phyloP scores from a whole-genome alignment of 345 rosid species.

The Excoecaria agallocha region DNA sequence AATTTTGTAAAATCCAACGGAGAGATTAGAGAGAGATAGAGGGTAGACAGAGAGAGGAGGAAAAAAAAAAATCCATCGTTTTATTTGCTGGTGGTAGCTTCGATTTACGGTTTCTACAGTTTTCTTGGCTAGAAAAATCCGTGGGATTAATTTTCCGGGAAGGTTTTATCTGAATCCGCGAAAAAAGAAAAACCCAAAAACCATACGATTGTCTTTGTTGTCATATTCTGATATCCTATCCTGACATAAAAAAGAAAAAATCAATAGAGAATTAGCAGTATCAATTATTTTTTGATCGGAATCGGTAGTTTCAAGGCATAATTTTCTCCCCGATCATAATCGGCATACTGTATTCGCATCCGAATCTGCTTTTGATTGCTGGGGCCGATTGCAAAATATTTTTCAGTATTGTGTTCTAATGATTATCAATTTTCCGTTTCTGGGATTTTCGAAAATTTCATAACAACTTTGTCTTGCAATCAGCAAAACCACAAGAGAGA shows the following conservation, averaged over 20 bases:
- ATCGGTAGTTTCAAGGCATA: neutral
- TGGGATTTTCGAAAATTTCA: conserved; percentile 7
- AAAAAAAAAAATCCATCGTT: neutral
- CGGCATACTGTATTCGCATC: neutral
- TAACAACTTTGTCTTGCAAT: neutral
- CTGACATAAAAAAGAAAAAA: neutral
- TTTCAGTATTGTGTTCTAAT: neutral
- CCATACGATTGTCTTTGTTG: neutral
- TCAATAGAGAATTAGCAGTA: neutral
- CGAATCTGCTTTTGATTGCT: neutral
- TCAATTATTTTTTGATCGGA: neutral
- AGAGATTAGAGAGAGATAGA: neutral
- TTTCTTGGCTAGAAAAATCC: neutral
- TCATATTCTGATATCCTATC: conserved; percentile 13
- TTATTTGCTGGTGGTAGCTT: too few species aligned
- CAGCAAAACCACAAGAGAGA: neutral
- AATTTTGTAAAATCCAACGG: neutral
- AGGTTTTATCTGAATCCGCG: conserved; percentile 2
- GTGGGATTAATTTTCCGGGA: neutral
- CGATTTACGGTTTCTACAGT: neutral
- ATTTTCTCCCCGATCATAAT: neutral
- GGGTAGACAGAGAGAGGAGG: neutral
- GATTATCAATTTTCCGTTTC: conserved; percentile 6
- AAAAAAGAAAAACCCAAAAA: neutral
- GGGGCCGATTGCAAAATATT: neutral